Conservation (phyloP, 2,329 filamentous ascomycete genomes). For the Septoria linicola region DNA sequence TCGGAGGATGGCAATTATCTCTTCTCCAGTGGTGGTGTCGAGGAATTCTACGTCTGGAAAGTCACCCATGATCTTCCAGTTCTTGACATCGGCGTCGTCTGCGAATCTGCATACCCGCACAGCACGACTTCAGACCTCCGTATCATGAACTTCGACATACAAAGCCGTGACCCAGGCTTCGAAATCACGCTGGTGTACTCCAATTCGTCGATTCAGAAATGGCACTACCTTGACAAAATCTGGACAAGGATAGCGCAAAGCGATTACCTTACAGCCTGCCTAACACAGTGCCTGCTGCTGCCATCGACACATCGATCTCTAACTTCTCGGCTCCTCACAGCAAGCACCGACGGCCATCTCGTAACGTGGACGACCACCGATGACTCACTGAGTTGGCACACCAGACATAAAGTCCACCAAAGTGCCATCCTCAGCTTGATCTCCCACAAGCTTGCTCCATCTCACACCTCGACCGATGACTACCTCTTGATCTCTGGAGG, state of each 20-base stretch:
- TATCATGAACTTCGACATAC: constrained; percentile 74
- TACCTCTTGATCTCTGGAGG: constrained; percentile 70
- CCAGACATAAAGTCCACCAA: constrained; percentile 64
- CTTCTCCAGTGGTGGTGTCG: constrained; percentile 81
- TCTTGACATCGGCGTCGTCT: constrained; percentile 51
- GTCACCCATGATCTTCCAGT: constrained; percentile 55
- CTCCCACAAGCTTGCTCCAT: constrained; percentile 30
- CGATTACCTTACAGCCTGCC: constrained; percentile 57
- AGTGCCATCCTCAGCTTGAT: constrained; percentile 68
- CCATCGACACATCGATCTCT: constrained; percentile 55
- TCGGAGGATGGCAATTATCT: constrained; percentile 64
- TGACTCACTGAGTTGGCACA: constrained; percentile 37
- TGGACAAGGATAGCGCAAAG: constrained; percentile 43
- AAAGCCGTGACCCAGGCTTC: constrained; percentile 42
- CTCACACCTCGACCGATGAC: constrained; percentile 30
- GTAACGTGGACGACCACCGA: constrained; percentile 53
- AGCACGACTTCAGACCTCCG: constrained; percentile 65
- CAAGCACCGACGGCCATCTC: constrained; percentile 78
- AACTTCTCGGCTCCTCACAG: constrained; percentile 59
- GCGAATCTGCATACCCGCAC: constrained; percentile 52
- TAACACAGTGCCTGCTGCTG: constrained; percentile 60
- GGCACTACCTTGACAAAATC: constrained; percentile 23
- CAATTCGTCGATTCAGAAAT: constrained; percentile 71
- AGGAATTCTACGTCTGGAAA: constrained; percentile 87
- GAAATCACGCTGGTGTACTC: constrained; percentile 74